A percentile compares a stretch with the other conserved stretches of the same genome.
These are phyloP conservation scores for Dichotomopilus funicola DNA, from an alignment of 2,329 filamentous ascomycete genomes.

Conservation along the genomic window DNA sequence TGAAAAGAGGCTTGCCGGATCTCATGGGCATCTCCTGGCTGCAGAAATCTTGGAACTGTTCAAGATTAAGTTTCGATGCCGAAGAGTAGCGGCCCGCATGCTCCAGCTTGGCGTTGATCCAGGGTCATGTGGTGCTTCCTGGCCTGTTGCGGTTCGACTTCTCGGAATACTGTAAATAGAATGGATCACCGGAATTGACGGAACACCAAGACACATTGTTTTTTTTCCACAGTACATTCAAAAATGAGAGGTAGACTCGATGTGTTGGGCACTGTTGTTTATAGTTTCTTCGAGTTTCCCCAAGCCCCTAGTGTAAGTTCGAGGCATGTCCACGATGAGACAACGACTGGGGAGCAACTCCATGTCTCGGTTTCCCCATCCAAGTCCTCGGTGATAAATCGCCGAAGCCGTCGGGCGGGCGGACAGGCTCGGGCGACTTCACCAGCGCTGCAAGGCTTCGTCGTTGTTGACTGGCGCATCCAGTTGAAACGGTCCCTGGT, in stretches of 20 bases:
- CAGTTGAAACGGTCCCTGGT: neutral
- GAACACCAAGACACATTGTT: neutral
- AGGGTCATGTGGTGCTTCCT: neutral
- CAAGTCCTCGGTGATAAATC: slow-evolving; percentile 10
- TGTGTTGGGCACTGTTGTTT: neutral
- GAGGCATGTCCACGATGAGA: neutral
- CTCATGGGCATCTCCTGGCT: neutral
- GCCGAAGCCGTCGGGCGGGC: slow-evolving; percentile 5
- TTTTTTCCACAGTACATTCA: too few species aligned
- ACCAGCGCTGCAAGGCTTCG: neutral
- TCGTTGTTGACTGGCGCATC: neutral
- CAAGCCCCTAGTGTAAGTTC: neutral
- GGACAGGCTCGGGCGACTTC: slow-evolving; percentile 12
- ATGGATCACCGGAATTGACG: neutral
- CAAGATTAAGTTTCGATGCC: neutral
- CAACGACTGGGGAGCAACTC: neutral
- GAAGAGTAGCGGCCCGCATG: neutral
- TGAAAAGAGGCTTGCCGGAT: neutral
- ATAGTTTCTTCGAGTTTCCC: neutral
- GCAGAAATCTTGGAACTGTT: neutral
- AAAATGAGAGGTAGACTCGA: too few species aligned
- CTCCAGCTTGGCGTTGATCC: neutral
- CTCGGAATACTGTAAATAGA: neutral
- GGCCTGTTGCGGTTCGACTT: neutral
- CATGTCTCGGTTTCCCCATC: neutral